These are phyloP conservation scores for Trichophyton rubrum DNA, from an alignment of 2,329 filamentous ascomycete species.

Conservation along the genomic window DNA sequence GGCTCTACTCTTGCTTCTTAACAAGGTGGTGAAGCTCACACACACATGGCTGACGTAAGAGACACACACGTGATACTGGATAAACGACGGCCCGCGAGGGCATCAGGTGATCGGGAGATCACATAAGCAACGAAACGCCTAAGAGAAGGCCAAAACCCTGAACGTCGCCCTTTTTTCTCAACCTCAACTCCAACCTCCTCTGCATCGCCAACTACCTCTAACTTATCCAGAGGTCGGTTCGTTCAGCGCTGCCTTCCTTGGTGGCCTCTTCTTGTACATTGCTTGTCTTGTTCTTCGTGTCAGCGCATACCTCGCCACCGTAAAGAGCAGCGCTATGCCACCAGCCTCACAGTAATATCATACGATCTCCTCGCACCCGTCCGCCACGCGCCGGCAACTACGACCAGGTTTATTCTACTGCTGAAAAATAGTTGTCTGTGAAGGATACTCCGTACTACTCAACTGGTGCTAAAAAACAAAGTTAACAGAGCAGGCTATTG, in stretches of 20 bases:
- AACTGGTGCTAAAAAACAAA: neutral
- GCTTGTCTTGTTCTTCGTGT: neutral
- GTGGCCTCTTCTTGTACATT: neutral
- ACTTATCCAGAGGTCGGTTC: too few species aligned
- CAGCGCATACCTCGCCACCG: neutral
- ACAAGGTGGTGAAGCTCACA: neutral
- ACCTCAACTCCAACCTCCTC: neutral
- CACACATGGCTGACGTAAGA: neutral
- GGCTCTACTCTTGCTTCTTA: neutral
- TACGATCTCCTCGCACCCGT: neutral
- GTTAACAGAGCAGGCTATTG: neutral
- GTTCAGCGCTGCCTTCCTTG: too few species aligned
- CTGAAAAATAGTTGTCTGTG: neutral
- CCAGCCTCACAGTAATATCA: conserved; percentile 1
- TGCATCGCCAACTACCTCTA: neutral
- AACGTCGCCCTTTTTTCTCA: neutral
- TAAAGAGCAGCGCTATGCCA: conserved; percentile 1
- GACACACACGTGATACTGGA: neutral
- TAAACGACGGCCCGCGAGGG: neutral
- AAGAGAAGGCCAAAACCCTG: neutral
- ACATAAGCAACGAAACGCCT: neutral
- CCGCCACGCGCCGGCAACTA: neutral
- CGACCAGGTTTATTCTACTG: neutral
- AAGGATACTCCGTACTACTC: neutral
- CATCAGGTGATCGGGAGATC: neutral